These are phyloP conservation scores for Stygiomarasmius scandens DNA, from an alignment of 1,284 basidiomycete species.

Conservation along the genomic window DNA sequence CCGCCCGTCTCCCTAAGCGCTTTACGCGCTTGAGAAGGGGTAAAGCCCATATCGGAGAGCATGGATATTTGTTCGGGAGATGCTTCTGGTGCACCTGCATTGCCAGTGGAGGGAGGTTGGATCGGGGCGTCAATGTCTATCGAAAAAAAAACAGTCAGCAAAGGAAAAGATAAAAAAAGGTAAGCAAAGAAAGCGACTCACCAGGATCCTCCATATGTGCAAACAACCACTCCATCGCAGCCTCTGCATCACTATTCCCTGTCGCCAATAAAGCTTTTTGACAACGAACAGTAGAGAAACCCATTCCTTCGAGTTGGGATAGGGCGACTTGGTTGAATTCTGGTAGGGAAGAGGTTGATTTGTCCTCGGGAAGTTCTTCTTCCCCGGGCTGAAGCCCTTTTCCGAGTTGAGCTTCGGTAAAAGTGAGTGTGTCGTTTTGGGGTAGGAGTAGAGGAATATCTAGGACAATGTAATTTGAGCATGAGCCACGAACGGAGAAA, in stretches of 20 bases:
- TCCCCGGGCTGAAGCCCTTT: slow-evolving; percentile 78
- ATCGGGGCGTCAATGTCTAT: slow-evolving; percentile 88
- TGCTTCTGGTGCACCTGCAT: slow-evolving; percentile 49
- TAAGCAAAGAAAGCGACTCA: slow-evolving; percentile 34
- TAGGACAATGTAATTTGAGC: slow-evolving; percentile 39
- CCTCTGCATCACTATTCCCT: slow-evolving; percentile 77
- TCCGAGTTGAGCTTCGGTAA: slow-evolving; percentile 72
- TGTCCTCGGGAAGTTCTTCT: slow-evolving; percentile 66
- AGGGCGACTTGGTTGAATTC: slow-evolving; percentile 77
- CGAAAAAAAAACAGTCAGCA: too few relatives aligned
- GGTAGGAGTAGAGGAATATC: slow-evolving; percentile 89
- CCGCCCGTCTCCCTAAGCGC: slow-evolving; percentile 84
- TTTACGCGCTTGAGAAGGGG: slow-evolving; percentile 81
- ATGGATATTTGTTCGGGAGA: slow-evolving; percentile 69
- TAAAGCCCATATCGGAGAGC: slow-evolving; percentile 95
- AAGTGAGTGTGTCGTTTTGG: slow-evolving; percentile 55
- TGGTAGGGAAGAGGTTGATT: slow-evolving; percentile 44
- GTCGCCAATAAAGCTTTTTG: slow-evolving; percentile 91
- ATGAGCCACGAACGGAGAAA: too few relatives aligned
- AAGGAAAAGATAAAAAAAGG: background rate
- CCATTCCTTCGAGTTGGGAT: slow-evolving; percentile 82
- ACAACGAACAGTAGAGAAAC: slow-evolving; percentile 82
- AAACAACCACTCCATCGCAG: slow-evolving; percentile 96
- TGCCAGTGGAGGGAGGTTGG: slow-evolving; percentile 29
- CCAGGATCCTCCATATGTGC: slow-evolving; percentile 94